A percentile compares a stretch with the other conserved stretches of the same genome.
Conservation (phyloP, 2,329 filamentous ascomycete genomes). For the Fusarium annulatum region DNA sequence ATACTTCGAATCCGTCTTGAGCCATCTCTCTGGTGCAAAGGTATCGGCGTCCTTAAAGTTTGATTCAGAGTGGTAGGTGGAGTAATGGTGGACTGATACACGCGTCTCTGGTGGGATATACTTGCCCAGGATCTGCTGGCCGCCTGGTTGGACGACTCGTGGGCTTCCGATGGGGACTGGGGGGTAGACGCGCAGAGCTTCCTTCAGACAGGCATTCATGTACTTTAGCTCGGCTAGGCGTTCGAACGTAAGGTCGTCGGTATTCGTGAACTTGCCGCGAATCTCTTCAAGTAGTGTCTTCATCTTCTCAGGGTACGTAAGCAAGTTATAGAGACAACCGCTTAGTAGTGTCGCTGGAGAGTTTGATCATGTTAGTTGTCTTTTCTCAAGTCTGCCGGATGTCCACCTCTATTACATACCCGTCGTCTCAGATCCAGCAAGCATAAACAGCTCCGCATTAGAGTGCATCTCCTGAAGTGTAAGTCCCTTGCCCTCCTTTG, state of each 20-base stretch:
- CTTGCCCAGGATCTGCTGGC: slow-evolving; percentile 10
- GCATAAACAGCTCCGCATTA: slow-evolving; percentile 20
- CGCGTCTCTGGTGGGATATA: slow-evolving; percentile 2
- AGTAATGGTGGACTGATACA: slow-evolving; percentile 15
- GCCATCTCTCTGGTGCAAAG: not conserved
- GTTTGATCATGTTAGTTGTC: not conserved
- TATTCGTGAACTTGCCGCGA: not conserved
- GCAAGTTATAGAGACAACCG: not conserved
- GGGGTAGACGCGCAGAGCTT: not conserved
- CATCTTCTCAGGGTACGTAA: slow-evolving; percentile 3
- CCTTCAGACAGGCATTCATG: slow-evolving; percentile 12
- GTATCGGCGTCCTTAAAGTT: slow-evolving; percentile 6
- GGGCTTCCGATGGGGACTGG: slow-evolving; percentile 18
- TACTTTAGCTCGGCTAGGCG: not conserved
- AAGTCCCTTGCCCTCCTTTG: slow-evolving; percentile 20
- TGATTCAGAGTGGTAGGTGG: slow-evolving; percentile 6
- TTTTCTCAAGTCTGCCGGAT: not conserved
- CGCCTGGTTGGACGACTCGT: not conserved
- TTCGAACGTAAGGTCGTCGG: not conserved
- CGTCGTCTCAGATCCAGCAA: slow-evolving; percentile 23
- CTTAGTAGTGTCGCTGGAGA: slow-evolving; percentile 4
- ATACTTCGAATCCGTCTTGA: slow-evolving; percentile 8
- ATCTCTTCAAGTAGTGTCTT: not conserved
- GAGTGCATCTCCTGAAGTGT: slow-evolving; percentile 23
- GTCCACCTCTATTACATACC: not conserved